Percentiles rank a stretch among this genome's conserved stretches.
Conservation (phyloP, 2,329 filamentous ascomycete species). For the Curvularia sp. region DNA sequence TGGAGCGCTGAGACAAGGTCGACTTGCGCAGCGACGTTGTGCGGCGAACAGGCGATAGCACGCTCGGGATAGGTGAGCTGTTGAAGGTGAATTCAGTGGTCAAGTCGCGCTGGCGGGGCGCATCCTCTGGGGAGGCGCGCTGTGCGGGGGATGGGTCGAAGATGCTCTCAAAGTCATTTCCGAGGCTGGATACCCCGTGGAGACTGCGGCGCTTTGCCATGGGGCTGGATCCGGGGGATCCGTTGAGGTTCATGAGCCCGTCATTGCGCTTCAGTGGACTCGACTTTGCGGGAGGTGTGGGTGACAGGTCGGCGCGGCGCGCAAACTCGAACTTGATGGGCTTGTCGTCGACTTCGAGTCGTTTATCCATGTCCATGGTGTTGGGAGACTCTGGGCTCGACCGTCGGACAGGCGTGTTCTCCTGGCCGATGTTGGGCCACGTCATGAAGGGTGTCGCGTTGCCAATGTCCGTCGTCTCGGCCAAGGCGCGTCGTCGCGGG, state of each 20-base stretch:
- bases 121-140: constrained; percentile 29
- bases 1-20: constrained; percentile 79
- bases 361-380: constrained; percentile 52
- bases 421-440: constrained; percentile 57
- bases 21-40: constrained; percentile 83
- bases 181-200: constrained; percentile 71
- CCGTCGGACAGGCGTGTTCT: constrained; percentile 49
- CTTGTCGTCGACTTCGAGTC: constrained; percentile 51
- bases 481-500: constrained; percentile 74
- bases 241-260: constrained; percentile 85
- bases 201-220: constrained; percentile 90
- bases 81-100: constrained; percentile 42
- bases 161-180: constrained; percentile 70
- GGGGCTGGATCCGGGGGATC: constrained; percentile 78
- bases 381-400: constrained; percentile 34
- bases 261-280: constrained; percentile 94
- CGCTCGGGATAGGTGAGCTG: constrained; percentile 44
- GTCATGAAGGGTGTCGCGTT: constrained; percentile 67
- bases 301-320: constrained; percentile 37
- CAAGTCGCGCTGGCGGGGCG: constrained; percentile 37
- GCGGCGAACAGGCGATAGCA: constrained; percentile 44
- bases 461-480: constrained; percentile 71
- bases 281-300: constrained; percentile 64
- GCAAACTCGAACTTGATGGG: constrained; percentile 58
- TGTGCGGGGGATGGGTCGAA: constrained; percentile 66